Base-by-base conservation (phyloP, 1,284 basidiomycete genomes). In the Lignosus rhinocerotis region DNA sequence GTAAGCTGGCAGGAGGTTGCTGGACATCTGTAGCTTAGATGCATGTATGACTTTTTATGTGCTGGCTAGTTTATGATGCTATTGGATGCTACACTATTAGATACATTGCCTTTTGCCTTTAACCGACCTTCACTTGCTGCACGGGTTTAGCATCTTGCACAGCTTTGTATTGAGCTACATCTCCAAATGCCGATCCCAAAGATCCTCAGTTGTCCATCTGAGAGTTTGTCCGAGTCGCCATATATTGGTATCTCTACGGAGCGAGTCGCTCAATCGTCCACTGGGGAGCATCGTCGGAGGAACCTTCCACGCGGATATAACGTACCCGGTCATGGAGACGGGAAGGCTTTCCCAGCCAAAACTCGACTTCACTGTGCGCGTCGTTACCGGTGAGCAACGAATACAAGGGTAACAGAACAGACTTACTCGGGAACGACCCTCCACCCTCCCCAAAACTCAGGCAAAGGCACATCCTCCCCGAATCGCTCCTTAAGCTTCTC, bases 401-500 rank as follows among this genome's bases (percentile, higher is more conserved):
- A 11, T 1, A 43, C 19, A 17, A 54, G 50, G 33, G 48, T 57
- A n/a, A 16, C 14, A 3, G 6, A 10, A 11, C 25, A 25, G 25
- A 82, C 88, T 73, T 73, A 96, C 91, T 84, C 84, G 14, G 97
- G 97, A 7, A 98, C 80, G 41, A 99, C 83, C 66, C 96, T 82
- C 88, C 93, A 98, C 2, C 96, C 96, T 58, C 96, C 96, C 97
- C 97, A 99, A 73, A 93, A 93, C 7, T 92, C 88, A 1, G 96
- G 97, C 47, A 90, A 78, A 0, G 93, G 90, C 9, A 98, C 80
- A 51, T 86, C 76, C 9, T 82, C 77, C 14, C 78, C 79, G 67
- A 94, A 94, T 41, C 78, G 78, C 48, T 82, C 75, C 69, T 87
- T 80, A 10, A 88, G 71, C 64, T 82, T 78, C 55, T 85, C 75